Percentiles rank a stretch among this genome's conserved stretches.
These are phyloP conservation scores for Boechera stricta DNA, from an alignment of 345 rosid species.

Conservation along the genomic window DNA sequence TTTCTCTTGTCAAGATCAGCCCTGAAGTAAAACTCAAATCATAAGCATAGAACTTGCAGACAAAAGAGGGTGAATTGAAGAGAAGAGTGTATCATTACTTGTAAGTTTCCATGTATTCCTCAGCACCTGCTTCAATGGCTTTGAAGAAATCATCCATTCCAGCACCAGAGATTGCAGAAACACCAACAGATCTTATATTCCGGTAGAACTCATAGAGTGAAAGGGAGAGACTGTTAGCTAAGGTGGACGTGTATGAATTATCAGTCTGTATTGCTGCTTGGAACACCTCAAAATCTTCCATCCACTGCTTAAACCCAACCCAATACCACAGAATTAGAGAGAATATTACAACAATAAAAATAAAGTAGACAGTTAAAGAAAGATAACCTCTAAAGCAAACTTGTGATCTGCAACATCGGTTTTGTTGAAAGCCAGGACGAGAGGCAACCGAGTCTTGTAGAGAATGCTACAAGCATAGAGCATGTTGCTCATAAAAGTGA, in stretches of 20 bases:
- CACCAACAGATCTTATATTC: conserved; percentile 75
- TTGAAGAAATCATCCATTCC: conserved; percentile 79
- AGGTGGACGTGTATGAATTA: conserved; percentile 62
- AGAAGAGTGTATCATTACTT: conserved; percentile 52
- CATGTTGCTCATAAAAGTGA: conserved; percentile 89
- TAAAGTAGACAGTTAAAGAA: neutral
- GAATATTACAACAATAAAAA: neutral
- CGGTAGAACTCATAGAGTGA: conserved; percentile 72
- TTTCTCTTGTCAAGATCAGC: conserved; percentile 80
- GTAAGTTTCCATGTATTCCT: conserved; percentile 75
- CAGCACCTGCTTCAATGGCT: conserved; percentile 72
- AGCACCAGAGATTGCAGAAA: conserved; percentile 81
- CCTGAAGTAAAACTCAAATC: conserved; percentile 43
- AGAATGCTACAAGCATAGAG: conserved; percentile 89
- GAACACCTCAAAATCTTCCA: conserved; percentile 81
- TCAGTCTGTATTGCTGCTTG: conserved; percentile 71
- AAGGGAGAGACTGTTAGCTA: conserved; percentile 73
- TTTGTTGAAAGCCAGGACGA: conserved; percentile 82
- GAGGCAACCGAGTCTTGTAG: conserved; percentile 80
- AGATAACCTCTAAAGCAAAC: conserved; percentile 77
- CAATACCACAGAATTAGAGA: conserved; percentile 10
- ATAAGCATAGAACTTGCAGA: conserved; percentile 10
- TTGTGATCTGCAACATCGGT: conserved; percentile 79
- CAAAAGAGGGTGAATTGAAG: neutral
- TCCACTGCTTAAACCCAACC: conserved; percentile 62